These are phyloP conservation scores for Quercus lobata DNA, from an alignment of 331 rosid genomes.

Conservation along the genomic window DNA sequence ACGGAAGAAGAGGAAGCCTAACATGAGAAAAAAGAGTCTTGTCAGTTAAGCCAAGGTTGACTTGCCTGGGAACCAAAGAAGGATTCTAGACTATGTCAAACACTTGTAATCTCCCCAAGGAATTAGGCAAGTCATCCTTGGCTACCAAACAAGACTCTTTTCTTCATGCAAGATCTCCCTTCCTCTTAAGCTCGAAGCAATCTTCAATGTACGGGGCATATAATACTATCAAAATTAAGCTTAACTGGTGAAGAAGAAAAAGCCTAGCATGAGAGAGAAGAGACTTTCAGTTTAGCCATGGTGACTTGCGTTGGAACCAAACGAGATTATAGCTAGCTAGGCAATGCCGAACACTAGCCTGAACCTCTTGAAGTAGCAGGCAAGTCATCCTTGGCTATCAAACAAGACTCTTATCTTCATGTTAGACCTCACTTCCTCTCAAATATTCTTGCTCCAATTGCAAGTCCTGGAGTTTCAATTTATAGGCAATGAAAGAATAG, in stretches of 20 bases:
- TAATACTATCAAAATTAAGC: no score
- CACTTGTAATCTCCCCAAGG: background rate
- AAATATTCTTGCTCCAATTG: no score
- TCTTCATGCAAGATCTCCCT: constrained; percentile 16
- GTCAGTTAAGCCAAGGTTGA: background rate
- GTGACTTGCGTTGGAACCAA: background rate
- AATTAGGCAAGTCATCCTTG: constrained; percentile 22
- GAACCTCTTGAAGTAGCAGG: background rate
- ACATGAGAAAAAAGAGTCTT: background rate
- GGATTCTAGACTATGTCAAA: background rate
- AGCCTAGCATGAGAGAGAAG: background rate
- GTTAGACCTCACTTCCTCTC: no score
- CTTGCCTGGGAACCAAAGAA: background rate
- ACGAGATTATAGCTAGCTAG: background rate
- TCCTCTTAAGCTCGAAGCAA: no score
- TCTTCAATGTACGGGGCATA: no score
- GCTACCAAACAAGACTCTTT: constrained; percentile 19
- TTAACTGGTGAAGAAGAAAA: background rate
- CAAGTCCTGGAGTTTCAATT: no score
- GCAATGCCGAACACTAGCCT: background rate
- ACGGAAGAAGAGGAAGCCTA: background rate
- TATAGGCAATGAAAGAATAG: background rate
- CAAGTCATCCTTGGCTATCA: background rate
- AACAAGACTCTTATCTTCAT: background rate
- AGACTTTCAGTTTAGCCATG: background rate